These are phyloP conservation scores for Chenopodium berlandieri DNA, from an alignment of 148 eudicot genomes.

Conservation along the genomic window DNA sequence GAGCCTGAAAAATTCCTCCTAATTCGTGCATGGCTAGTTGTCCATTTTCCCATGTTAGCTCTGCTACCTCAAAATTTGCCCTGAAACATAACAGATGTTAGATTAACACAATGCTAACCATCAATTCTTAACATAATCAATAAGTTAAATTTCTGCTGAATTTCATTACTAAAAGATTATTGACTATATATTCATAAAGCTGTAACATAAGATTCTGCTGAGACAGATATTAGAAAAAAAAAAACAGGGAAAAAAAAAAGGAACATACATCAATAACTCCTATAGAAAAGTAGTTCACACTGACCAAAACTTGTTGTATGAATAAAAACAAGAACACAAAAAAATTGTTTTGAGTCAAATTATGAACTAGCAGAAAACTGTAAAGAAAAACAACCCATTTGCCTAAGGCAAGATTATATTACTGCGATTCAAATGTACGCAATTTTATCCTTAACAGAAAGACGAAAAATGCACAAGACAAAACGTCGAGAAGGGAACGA, in stretches of 20 bases:
- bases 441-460: background rate
- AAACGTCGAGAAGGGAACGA: background rate
- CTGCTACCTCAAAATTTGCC: slow-evolving; percentile 60
- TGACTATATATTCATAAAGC: background rate
- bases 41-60: slow-evolving; percentile 86
- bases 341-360: background rate
- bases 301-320: background rate
- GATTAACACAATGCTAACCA: background rate
- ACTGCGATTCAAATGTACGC: background rate
- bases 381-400: background rate
- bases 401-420: background rate
- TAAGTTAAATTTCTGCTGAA: background rate
- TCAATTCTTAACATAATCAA: background rate
- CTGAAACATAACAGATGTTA: slow-evolving; percentile 34
- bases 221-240: background rate
- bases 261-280: background rate
- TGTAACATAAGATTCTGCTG: background rate
- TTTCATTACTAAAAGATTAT: background rate
- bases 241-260: background rate
- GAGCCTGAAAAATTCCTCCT: slow-evolving; percentile 41
- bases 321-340: background rate
- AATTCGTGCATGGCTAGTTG: slow-evolving; percentile 70
- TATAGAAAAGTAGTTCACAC: background rate
- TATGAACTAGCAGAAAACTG: background rate
- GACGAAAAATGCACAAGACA: background rate